Conservation (phyloP, 2,329 filamentous ascomycete genomes). For the Tricladium varicosporioides region DNA sequence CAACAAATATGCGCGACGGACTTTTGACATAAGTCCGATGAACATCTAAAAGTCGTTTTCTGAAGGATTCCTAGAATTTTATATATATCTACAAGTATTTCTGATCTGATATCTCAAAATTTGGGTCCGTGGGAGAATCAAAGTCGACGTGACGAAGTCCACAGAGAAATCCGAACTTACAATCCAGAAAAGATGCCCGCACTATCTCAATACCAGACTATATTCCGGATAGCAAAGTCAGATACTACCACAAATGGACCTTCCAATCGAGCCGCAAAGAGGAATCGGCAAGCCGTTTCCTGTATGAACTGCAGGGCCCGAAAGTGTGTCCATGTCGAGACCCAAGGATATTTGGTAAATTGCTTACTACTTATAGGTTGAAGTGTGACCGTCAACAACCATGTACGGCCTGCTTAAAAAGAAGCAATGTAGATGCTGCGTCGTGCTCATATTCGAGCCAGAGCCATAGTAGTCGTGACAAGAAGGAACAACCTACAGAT, state of each 20-base stretch:
- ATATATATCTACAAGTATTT: no score
- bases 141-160: no score
- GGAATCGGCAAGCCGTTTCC: slow-evolving; percentile 16
- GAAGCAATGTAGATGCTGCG: slow-evolving; percentile 2
- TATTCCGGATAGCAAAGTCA: slow-evolving; percentile 11
- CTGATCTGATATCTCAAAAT: no score
- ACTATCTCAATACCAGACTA: slow-evolving; percentile 8
- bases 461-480: not conserved
- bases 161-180: no score
- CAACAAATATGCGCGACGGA: no score
- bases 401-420: slow-evolving; percentile 10
- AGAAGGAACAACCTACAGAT: not conserved
- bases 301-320: slow-evolving; percentile 8
- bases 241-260: not conserved
- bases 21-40: no score
- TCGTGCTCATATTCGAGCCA: slow-evolving; percentile 4
- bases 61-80: no score
- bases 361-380: slow-evolving; percentile 2
- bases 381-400: slow-evolving; percentile 16
- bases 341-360: not conserved
- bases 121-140: no score
- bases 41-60: no score
- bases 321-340: slow-evolving; percentile 4
- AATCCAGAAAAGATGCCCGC: slow-evolving; percentile 5
- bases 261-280: slow-evolving; percentile 3